Evolutionary conservation across 2,329 filamentous ascomycete genomes (phyloP), one percentile per base, ranked within the genome.

Genomic region (Fusarium camptoceras): DNA sequence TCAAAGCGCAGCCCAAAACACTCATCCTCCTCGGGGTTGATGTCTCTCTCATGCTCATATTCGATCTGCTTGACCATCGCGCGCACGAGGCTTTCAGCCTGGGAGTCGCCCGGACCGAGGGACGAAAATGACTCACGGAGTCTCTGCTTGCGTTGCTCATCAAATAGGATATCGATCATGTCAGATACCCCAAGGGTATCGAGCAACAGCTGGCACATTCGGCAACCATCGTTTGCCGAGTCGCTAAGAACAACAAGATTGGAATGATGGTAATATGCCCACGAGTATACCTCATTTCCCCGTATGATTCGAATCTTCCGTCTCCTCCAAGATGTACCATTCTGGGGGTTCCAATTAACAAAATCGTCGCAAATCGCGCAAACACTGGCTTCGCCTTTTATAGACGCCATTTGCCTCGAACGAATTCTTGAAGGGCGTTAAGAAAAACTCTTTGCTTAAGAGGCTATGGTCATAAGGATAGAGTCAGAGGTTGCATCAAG

Each of bases 51-150:
- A n/a, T 37, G 34, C 16, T 37, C 34, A 11, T 37, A 37, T 11
- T 7, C 5, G 1, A 37, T 37, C 18, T 37, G 34, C 9, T 7
- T 37, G 34, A n/a, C 3, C 0, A 37, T 10, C 34, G 6, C 18
- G 1, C n/a, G 5, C 5, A n/a, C 10, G 0, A 37, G 1, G 9
- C 9, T 11, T n/a, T n/a, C 16, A 10, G 5, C 3, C 18, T 18
- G 16, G 5, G 16, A 18, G 31, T 37, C 31, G 5, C 3, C 31
- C 1, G 2, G 5, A 5, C 10, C 16, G 9, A 11, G 9, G 5
- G 3, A 37, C 34, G 34, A 4, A 37, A 10, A 7, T 7, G 34
- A 37, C 10, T 18, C 34, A 37, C 34, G 34, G 10, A 37, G 18
- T 7, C 6, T 37, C 10, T 37, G 34, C 18, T 37, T 6, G 34